Evolutionary conservation across 106 monocot species (phyloP), one percentile per base, ranked within the genome.

Genomic region (Gastrodia elata): DNA sequence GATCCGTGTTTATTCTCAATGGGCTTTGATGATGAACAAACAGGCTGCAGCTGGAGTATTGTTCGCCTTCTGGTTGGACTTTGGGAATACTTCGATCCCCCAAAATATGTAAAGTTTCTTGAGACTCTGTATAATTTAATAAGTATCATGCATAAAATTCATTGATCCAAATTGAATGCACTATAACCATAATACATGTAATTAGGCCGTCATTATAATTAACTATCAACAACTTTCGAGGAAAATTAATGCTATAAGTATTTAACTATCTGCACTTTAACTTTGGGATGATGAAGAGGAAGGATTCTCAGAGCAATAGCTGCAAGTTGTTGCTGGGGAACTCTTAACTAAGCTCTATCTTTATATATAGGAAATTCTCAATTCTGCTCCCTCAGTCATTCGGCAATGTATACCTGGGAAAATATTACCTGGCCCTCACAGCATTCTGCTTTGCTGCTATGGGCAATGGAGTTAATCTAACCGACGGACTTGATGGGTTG

Each of bases 21-120:
- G 27, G 30, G 67, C 20, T 6, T 20, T 33, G 38, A 35, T 77
- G 7, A 61, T 61, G 61, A 27, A 30, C 4, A n/a, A 30, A 72
- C 91, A 94, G 94, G 84, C 78, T 22, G 76, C 75, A 78, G 84
- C 71, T 75, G 89, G 85, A 20, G 26, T 58, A 38, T 89, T 70
- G 64, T 94, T 94, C 82, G 89, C 86, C 33, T 70, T 85, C 77
- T 94, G 94, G 91, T 71, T 94, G 74, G 77, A 80, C 43, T 83
- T 80, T 8, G 49, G 85, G 80, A 69, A 82, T 71, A 80, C 87
- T 32, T 77, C 84, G 42, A 78, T 87, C 30, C 85, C 91, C 36
- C 88, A 87, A 77, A 89, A 69, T 84, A 91, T 85, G 91, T 94
- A 91, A 78, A 80, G 33, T 79, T 82, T 78, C 76, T 81, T 69